phyloP scores from a whole-genome alignment of 148 eudicot species.

The Silene conica region DNA sequence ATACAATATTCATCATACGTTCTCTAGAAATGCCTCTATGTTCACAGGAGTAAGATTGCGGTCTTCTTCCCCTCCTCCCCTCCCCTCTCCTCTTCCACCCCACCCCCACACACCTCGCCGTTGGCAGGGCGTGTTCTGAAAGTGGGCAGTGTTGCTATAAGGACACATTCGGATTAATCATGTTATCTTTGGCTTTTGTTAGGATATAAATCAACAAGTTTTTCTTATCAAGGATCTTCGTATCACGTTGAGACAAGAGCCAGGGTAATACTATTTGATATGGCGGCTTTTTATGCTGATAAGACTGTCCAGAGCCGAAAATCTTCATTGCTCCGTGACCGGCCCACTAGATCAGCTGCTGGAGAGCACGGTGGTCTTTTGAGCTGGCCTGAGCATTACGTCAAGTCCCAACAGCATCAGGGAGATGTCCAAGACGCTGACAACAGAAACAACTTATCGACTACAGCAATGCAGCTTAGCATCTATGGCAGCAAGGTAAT shows the following conservation, averaged over 20 bases:
- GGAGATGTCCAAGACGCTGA: conserved; percentile 21
- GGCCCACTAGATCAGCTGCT: conserved; percentile 37
- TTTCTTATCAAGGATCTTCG: conserved; percentile 42
- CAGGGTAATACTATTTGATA: conserved; percentile 64
- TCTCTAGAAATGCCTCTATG: too few relatives aligned
- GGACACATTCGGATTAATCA: neutral
- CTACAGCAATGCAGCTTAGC: conserved; percentile 76
- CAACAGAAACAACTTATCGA: conserved; percentile 45
- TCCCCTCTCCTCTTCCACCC: too few relatives aligned
- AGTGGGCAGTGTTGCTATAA: neutral
- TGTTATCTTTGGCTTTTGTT: conserved; percentile 10
- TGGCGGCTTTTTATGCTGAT: conserved; percentile 47
- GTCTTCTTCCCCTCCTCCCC: too few relatives aligned
- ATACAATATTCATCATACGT: too few relatives aligned
- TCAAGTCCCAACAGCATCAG: conserved; percentile 29
- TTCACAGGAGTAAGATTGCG: too few relatives aligned
- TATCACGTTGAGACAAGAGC: conserved; percentile 74
- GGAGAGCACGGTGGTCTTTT: conserved; percentile 60
- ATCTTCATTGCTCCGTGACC: conserved; percentile 57
- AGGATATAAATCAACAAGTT: conserved; percentile 45
- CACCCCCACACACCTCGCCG: too few relatives aligned
- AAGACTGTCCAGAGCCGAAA: conserved; percentile 50
- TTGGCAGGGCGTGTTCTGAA: too few relatives aligned
- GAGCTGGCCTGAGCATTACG: conserved; percentile 76
- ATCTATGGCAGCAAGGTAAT: conserved; percentile 79